Conservation (phyloP, 2,329 filamentous ascomycete genomes). For the Calonectria pseudoturangicola region DNA sequence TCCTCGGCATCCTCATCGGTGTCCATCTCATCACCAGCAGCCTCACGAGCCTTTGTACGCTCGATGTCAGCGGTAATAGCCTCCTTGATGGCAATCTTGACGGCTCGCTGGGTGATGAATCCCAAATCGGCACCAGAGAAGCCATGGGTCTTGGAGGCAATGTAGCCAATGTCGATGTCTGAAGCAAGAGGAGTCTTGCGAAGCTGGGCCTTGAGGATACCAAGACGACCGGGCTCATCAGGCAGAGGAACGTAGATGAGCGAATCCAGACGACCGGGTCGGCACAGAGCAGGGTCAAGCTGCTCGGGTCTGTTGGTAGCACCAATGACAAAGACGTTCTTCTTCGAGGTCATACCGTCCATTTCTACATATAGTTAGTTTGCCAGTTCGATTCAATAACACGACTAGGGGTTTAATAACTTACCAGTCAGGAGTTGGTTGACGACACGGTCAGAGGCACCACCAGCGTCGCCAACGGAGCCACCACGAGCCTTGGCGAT, state of each 20-base stretch:
- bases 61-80: conserved; percentile 93
- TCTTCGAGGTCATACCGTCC: conserved; percentile 99
- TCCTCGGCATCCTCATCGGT: conserved; percentile 85
- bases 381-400: background rate
- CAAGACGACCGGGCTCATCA: conserved; percentile 90
- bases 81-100: conserved; percentile 99
- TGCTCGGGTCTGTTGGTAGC: conserved; percentile 99
- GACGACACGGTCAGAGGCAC: conserved; percentile 99
- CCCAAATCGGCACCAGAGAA: conserved; percentile 99
- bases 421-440: conserved; percentile 98
- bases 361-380: conserved; percentile 81
- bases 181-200: conserved; percentile 95
- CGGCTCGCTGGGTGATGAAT: conserved; percentile 98
- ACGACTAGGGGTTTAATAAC: conserved; percentile 51
- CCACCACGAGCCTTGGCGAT: conserved; percentile 99
- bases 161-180: conserved; percentile 93
- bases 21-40: conserved; percentile 86
- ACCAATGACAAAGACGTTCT: conserved; percentile 99
- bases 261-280: conserved; percentile 98
- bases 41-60: conserved; percentile 91
- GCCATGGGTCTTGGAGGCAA: conserved; percentile 97
- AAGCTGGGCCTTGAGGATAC: conserved; percentile 95
- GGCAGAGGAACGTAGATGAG: conserved; percentile 98
- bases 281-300: conserved; percentile 97
- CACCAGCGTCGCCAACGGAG: conserved; percentile 95